These are phyloP conservation scores for Mucor ambiguus DNA, from an alignment of 371 early-diverging fungal genomes.

Conservation along the genomic window DNA sequence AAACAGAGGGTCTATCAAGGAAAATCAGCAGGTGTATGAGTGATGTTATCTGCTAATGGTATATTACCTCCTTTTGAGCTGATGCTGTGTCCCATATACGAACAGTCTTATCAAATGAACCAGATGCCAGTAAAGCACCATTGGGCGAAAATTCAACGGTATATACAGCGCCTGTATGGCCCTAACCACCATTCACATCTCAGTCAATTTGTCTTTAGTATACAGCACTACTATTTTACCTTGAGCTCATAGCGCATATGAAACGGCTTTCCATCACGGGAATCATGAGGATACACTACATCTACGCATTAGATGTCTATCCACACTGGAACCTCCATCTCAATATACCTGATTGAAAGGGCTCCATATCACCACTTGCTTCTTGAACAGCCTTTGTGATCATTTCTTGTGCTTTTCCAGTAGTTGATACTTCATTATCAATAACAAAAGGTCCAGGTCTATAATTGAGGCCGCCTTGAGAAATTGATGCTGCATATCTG, in stretches of 20 bases:
- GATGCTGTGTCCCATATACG: slow-evolving; percentile 84
- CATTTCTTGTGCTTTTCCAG: slow-evolving; percentile 47
- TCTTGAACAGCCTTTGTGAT: slow-evolving; percentile 53
- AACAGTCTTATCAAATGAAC: slow-evolving; percentile 90
- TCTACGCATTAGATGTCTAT: neutral
- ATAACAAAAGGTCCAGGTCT: slow-evolving; percentile 48
- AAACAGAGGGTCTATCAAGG: slow-evolving; percentile 48
- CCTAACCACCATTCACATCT: slow-evolving; percentile 40
- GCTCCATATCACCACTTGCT: slow-evolving; percentile 46
- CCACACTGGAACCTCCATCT: neutral
- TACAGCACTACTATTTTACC: slow-evolving; percentile 17
- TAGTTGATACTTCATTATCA: slow-evolving; percentile 33
- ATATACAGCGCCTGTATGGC: slow-evolving; percentile 88
- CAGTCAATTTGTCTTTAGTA: neutral
- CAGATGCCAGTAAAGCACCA: slow-evolving; percentile 81
- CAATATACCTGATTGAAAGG: slow-evolving; percentile 34
- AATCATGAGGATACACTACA: slow-evolving; percentile 34
- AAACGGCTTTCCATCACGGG: slow-evolving; percentile 52
- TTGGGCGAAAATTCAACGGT: slow-evolving; percentile 82
- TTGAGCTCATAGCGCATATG: slow-evolving; percentile 56
- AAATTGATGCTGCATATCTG: slow-evolving; percentile 65
- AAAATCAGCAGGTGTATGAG: neutral
- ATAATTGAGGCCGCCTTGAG: slow-evolving; percentile 46
- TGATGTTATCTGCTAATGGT: neutral
- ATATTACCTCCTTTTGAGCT: slow-evolving; percentile 69